Evolutionary conservation across 495 filamentous ascomycete genomes (phyloP).

Genomic region (Xylaria venustula): DNA sequence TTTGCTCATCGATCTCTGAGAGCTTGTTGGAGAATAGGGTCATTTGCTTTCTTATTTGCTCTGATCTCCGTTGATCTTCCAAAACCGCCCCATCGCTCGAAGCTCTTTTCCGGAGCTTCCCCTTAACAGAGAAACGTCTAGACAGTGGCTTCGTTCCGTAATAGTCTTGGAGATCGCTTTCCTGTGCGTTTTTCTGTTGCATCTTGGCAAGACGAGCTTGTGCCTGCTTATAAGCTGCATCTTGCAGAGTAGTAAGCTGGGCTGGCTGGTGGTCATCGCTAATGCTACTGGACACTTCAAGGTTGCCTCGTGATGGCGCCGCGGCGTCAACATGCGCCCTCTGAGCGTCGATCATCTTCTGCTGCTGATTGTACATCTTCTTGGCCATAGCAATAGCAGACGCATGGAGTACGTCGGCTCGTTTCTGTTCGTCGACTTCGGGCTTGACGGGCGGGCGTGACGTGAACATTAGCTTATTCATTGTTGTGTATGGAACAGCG

Average conservation of each 20-base stretch:
- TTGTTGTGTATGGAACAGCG: constrained; percentile 44
- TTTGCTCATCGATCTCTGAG: constrained; percentile 68
- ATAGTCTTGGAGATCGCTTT: constrained; percentile 63
- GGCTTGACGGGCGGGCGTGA: constrained; percentile 68
- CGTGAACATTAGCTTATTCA: constrained; percentile 68
- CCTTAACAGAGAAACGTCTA: constrained; percentile 53
- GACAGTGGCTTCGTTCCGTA: constrained; percentile 56
- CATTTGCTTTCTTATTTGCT: constrained; percentile 78
- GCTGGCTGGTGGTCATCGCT: constrained; percentile 31
- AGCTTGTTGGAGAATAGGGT: constrained; percentile 67
- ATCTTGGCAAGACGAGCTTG: constrained; percentile 79
- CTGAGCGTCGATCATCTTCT: constrained; percentile 48
- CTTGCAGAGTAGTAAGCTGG: constrained; percentile 66
- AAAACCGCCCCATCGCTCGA: constrained; percentile 65
- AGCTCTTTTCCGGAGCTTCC: constrained; percentile 60
- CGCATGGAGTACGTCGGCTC: constrained; percentile 68
- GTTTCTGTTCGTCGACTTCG: constrained; percentile 72
- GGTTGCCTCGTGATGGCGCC: constrained; percentile 24
- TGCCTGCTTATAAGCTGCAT: constrained; percentile 80
- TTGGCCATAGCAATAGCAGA: constrained; percentile 86
- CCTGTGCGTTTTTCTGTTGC: constrained; percentile 62
- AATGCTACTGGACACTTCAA: constrained; percentile 26
- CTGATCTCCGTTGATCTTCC: constrained; percentile 66
- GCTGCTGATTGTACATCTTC: constrained; percentile 72
- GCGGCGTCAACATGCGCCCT: constrained; percentile 31